Base-by-base conservation (phyloP, 2,329 filamentous ascomycete genomes). In the Neofusicoccum cordaticola region DNA sequence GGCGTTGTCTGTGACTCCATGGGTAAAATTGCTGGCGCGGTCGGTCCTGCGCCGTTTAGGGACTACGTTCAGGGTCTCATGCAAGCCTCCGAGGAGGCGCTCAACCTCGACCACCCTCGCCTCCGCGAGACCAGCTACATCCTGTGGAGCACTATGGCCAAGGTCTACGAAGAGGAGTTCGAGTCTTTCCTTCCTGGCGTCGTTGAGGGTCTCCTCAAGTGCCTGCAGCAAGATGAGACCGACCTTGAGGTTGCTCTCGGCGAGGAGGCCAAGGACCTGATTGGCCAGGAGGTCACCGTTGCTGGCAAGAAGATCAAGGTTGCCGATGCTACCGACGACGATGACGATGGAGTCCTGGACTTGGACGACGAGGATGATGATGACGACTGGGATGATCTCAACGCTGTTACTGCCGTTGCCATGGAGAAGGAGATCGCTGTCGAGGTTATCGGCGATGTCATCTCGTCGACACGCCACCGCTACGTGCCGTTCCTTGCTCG, bases 371-470 rank as follows among this genome's bases (percentile, higher is more conserved):
- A 93, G 51, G 89, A 92, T 44, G 90, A 94, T 50, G 89, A 92
- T 42, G 90, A 94, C 48, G 91, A 93, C 67, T 93, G 91, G 86
- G 90, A 93, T 71, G 91, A 93, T 71, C 84, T 96, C 53, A 89
- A 88, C 65, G 92, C 92, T 58, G 91, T 96, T 67, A 96, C 92
- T 31, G 92, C 93, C 62, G 87, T 97, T 63, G 92, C 94, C 27
- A 86, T 97, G 72, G 95, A 98, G 84, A 97, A 98, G 81, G 95
- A 99, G 80, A 96, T 98, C 71, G 94, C 95, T 42, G 88, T 97
- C 50, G 95, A 99, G 78, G 93, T 97, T 5, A 86, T 97, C 41
- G 95, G 93, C 68, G 95, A 99, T 74, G 88, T 99, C 67, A 89
- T 98, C 72, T 90, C 91, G 52, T 89, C 96, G 81, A 92, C 92